These are phyloP conservation scores for Penicillium pancosmium DNA, from an alignment of 495 filamentous ascomycete genomes.

Conservation along the genomic window DNA sequence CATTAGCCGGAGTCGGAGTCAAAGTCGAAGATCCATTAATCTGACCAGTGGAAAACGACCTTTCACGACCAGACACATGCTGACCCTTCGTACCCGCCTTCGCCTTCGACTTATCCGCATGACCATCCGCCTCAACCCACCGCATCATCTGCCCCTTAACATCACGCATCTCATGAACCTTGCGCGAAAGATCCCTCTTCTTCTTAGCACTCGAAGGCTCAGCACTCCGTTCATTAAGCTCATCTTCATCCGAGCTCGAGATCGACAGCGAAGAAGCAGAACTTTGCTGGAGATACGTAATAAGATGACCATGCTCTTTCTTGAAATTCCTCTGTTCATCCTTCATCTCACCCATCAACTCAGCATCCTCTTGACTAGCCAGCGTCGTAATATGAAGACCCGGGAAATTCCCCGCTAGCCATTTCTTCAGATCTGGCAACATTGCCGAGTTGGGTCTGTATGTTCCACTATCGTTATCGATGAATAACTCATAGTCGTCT, in stretches of 20 bases:
- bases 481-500: constrained; percentile 77
- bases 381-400: constrained; percentile 71
- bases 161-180: constrained; percentile 45
- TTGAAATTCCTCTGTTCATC: constrained; percentile 61
- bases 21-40: not conserved
- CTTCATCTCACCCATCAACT: constrained; percentile 63
- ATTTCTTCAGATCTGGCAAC: constrained; percentile 68
- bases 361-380: constrained; percentile 66
- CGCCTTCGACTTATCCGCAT: constrained; percentile 18
- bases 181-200: constrained; percentile 34
- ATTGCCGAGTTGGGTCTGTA: constrained; percentile 81
- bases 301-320: constrained; percentile 62
- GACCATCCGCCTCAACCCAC: constrained; percentile 41
- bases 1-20: too few species aligned
- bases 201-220: constrained; percentile 20
- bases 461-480: constrained; percentile 94
- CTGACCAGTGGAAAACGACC: constrained; percentile 18
- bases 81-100: constrained; percentile 7
- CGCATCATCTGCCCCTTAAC: constrained; percentile 45
- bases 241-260: constrained; percentile 76
- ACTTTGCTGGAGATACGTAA: constrained; percentile 67
- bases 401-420: constrained; percentile 69
- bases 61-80: constrained; percentile 21
- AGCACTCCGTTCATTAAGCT: constrained; percentile 60
- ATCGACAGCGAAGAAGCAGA: constrained; percentile 57